Base-by-base conservation (phyloP, 1,284 basidiomycete genomes). In the Pholiota adiposa region DNA sequence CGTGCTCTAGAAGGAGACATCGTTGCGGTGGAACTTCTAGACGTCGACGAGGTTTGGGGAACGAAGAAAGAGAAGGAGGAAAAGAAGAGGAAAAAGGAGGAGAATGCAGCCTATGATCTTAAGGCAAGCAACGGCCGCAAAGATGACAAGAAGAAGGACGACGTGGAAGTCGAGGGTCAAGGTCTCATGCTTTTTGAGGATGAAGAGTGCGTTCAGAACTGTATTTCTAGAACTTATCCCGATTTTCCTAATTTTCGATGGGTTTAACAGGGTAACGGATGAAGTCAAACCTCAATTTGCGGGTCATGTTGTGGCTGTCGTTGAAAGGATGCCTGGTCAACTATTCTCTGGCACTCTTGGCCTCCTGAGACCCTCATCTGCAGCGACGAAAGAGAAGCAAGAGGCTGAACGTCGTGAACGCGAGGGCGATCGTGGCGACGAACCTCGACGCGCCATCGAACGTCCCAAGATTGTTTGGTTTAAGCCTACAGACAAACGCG, bases 61-160 rank as follows among this genome's bases (percentile, higher is more conserved):
- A 97, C 96, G 14, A 99, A 99, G 83, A 98, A 98, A 80, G 97
- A 99, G 80, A 99, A 99, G 80, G 97, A 99, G 75, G 97, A 99
- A 81, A 99, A 99, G 88, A 98, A 98, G 83, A 86, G 95, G 71
- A 97, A 97, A 79, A 99, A 99, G 85, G 97, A 99, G 78, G 97
- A 99, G 79, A 96, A 96, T 71, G 89, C 94, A 18, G 92, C 93
- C 0, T 97, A 94, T 73, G 94, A 96, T 69, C 70, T 89, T 58
- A 93, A 90, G 74, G 84, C 87, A 11, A 82, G 80, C 53, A 83
- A 83, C 31, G 89, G 88, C 51, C 91, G 96, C 70, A 96, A 93
- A 79, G 92, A 96, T 66, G 97, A 99, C 81, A 99, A 99, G 87
- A 98, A 98, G 84, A 98, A 98, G 79, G 97, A 99, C 71, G 97